Conservation (phyloP, 208 protist genomes). For the Leishmania turanica region DNA sequence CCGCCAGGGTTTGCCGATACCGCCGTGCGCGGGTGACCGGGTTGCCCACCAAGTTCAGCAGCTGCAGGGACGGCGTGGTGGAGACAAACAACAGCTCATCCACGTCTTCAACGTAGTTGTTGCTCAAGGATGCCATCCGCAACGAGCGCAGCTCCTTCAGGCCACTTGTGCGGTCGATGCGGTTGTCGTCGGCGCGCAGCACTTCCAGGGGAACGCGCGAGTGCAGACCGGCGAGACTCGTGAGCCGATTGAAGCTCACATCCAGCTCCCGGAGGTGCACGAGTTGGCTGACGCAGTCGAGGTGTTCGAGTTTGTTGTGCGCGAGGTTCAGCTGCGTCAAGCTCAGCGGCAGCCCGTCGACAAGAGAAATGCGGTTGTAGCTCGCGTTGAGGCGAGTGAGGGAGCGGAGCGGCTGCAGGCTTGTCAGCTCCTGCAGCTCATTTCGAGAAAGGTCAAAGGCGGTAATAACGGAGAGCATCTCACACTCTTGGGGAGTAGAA, state of each 20-base stretch:
- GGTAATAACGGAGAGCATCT: constrained; percentile 69
- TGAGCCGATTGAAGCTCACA: constrained; percentile 75
- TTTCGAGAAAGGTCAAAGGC: constrained; percentile 88
- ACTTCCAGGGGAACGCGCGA: constrained; percentile 53
- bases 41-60: constrained; percentile 61
- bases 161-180: constrained; percentile 45
- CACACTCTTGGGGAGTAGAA: constrained; percentile 47
- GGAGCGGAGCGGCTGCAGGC: constrained; percentile 60
- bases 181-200: constrained; percentile 73
- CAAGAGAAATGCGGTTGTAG: constrained; percentile 64
- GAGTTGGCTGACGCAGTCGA: constrained; percentile 67
- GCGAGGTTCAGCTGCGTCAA: constrained; percentile 76
- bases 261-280: constrained; percentile 74
- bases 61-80: constrained; percentile 50
- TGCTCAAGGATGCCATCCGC: constrained; percentile 50
- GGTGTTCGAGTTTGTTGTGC: constrained; percentile 69
- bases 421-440: constrained; percentile 49
- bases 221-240: constrained; percentile 53
- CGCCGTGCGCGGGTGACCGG: constrained; percentile 54
- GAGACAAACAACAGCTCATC: constrained; percentile 70
- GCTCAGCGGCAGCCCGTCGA: constrained; percentile 57
- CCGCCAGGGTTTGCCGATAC: constrained; percentile 50
- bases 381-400: constrained; percentile 67
- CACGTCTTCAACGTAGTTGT: constrained; percentile 78
- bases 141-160: constrained; percentile 64